Evolutionary conservation across 495 filamentous ascomycete species (phyloP).

Genomic region (Monascus purpureus): DNA sequence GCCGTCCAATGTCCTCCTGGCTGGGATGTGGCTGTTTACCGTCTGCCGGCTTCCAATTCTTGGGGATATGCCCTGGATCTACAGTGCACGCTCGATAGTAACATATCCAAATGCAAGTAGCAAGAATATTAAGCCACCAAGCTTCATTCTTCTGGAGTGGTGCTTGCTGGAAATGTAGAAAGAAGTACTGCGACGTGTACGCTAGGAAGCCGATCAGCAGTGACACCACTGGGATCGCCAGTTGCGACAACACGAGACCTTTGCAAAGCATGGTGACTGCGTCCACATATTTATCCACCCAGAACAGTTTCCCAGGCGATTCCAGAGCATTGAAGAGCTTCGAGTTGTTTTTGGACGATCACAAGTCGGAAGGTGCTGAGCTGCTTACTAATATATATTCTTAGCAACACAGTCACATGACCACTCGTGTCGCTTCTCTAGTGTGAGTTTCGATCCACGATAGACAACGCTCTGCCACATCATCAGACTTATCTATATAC

Average conservation of each 20-base stretch:
- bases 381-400: no score
- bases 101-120: slow-evolving; percentile 61
- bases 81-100: slow-evolving; percentile 66
- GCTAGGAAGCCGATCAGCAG: slow-evolving; percentile 61
- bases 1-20: slow-evolving; percentile 9
- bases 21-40: slow-evolving; percentile 13
- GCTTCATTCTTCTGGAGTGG: slow-evolving; percentile 47
- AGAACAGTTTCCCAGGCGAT: no score
- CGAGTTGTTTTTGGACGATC: no score
- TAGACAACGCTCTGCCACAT: no score
- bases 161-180: slow-evolving; percentile 56
- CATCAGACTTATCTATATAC: no score
- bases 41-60: slow-evolving; percentile 11
- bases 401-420: no score
- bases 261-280: slow-evolving; percentile 10
- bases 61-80: slow-evolving; percentile 50
- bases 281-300: neutral
- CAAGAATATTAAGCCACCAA: slow-evolving; percentile 58
- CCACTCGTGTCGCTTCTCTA: no score
- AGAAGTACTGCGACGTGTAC: slow-evolving; percentile 74
- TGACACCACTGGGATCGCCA: slow-evolving; percentile 55
- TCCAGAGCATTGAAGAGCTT: no score
- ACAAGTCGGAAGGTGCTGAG: no score
- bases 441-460: no score
- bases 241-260: slow-evolving; percentile 17